Base-by-base conservation (phyloP, 1,139 yeast species). In the Candida sp. region DNA sequence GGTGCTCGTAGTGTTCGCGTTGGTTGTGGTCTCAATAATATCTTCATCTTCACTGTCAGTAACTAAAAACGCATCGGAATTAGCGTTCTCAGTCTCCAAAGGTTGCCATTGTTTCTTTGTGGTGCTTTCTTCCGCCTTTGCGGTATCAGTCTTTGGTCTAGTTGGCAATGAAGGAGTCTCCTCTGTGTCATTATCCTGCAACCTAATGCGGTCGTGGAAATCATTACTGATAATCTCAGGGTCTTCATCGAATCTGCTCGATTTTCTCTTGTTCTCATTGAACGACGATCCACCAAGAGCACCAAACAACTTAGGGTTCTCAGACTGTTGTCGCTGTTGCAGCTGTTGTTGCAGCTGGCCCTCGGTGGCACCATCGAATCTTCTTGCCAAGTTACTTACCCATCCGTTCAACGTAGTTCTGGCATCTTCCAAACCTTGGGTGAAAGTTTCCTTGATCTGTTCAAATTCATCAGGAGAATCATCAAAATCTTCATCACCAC, bases 351-450 rank as follows among this genome's bases (percentile, higher is more conserved):
- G 35, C 47, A 11, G 22, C 7, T 33, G 37, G 7, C 17, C 23
- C n/a, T 33, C 55, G n/a, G 60, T 58, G 44, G 61, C 63, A n/a
- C 56, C 59, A 45, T 65, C 72, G 54, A 88, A 74, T 61, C 80
- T 83, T 72, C 84, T 85, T 43, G 87, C 81, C 53, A 91, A 66
- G 25, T 88, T 91, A 58, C 84, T 83, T 53, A 93, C 88, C 96
- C 98, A 92, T 27, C 85, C 83, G 57, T 89, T 86, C 52, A 94
- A 84, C 48, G 89, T 88, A 44, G 83, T 78, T 54, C 87, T 83
- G 1, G 98, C 94, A 61, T 92, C 98, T 63, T 87, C 93, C 49
- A 92, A 78, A 30, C 96, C 96, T 63, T 87, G 88, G 49, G 83
- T 77, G 53, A 91, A 80, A 47, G 85, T 83, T 50, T 88, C 90